Base-by-base conservation (phyloP, 148 eudicot genomes). In the Vaccinium vitisidaea region DNA sequence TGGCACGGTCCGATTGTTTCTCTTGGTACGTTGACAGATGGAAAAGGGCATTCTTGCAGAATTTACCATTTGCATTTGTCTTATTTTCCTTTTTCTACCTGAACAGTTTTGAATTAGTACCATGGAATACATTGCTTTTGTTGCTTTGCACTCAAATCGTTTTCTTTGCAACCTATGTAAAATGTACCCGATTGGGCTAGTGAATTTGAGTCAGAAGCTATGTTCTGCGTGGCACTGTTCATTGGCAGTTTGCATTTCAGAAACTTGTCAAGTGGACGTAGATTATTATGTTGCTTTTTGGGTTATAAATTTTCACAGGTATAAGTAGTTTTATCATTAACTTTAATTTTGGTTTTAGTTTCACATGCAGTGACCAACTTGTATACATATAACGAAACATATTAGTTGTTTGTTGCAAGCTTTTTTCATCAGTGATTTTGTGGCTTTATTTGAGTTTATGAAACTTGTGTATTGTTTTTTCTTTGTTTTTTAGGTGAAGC, bases 401-500 rank as follows among this genome's bases (percentile, higher is more conserved):
- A 23, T 78, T 27, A 13, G 27, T 43, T 43, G 19, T 39, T 76
- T 21, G 18, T 36, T 73, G 16, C 27, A 50, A 65, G 16, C 25
- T 36, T 67, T 65, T 55, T 73, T 73, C 21, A 39, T 73, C n/a
- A 16, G 23, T 36, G 21, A 15, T 39, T 36, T 7, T 16, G 10
- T 73, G n/a, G 50, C 49, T 73, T 36, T 2, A 6, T 73, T 73
- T 39, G 49, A 2, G 23, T 36, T 32, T 39, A 73, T 32, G 39
- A 36, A 73, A 39, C n/a, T 32, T 36, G 48, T 73, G 49, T 39
- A 19, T 15, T 16, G 48, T 39, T 32, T 36, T 11, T 73, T 15
- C 8, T 82, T 67, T 21, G 15, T 52, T 19, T 77, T 71, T 18
- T 82, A 97, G 99, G 98, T 92, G 82, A 95, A 95, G 89, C 92